These are phyloP conservation scores for Wallacemonas sp. DNA, from an alignment of 208 protist species.

Conservation along the genomic window DNA sequence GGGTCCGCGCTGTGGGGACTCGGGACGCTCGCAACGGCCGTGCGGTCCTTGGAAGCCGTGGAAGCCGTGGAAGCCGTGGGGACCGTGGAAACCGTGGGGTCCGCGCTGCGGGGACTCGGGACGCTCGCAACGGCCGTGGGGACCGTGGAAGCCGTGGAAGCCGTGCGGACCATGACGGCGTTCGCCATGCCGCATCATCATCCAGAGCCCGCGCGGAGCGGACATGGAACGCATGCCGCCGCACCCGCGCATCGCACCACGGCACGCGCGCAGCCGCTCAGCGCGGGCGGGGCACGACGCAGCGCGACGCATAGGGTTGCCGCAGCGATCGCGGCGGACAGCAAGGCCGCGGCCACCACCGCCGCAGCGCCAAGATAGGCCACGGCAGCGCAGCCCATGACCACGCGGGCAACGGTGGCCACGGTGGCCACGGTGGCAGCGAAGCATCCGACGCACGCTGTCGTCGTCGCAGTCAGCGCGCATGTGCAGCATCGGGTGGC, in stretches of 20 bases:
- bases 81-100: no score
- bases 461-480: slow-evolving; percentile 27
- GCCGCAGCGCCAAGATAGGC: no score
- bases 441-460: slow-evolving; percentile 39
- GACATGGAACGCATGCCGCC: not conserved
- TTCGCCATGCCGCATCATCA: no score
- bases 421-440: not conserved
- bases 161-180: not conserved
- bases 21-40: not conserved
- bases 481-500: slow-evolving; percentile 27
- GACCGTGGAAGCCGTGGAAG: not conserved
- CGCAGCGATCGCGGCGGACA: no score
- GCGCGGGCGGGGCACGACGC: not conserved
- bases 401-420: not conserved
- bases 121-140: no score
- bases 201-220: not conserved
- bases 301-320: no score
- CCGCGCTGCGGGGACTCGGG: no score
- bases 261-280: not conserved
- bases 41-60: no score
- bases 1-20: not conserved
- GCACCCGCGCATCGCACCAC: not conserved
- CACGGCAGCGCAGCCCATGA: not conserved
- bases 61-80: not conserved
- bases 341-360: no score